A percentile compares a stretch with the other conserved stretches of the same genome.
phyloP scores from a whole-genome alignment of 108 stramenopile genomes.

The Skeletonema costatum region DNA sequence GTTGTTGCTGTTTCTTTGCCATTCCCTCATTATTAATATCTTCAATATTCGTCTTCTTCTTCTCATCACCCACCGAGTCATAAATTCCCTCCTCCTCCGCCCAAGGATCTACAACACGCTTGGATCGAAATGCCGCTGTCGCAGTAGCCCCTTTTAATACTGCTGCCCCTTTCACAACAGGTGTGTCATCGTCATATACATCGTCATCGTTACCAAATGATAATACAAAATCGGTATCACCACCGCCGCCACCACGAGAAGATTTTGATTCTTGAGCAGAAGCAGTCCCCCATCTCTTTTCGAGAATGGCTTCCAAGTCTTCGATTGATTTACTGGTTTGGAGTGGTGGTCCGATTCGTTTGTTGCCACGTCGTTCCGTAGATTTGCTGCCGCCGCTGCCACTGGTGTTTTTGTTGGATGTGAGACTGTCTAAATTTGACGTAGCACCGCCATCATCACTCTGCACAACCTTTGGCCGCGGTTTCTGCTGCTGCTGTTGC shows the following conservation, averaged over 20 bases:
- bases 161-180: neutral
- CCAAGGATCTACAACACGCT: constrained; percentile 60
- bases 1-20: neutral
- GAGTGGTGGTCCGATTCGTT: constrained; percentile 18
- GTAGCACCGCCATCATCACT: neutral
- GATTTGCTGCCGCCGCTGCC: no score
- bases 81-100: constrained; percentile 35
- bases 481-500: neutral
- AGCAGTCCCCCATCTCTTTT: constrained; percentile 67
- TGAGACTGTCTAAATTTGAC: neutral
- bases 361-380: neutral
- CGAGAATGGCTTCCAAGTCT: constrained; percentile 70
- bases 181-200: neutral
- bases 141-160: neutral
- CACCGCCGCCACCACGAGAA: constrained; percentile 30
- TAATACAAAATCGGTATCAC: constrained; percentile 24
- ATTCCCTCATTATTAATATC: neutral
- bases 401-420: neutral
- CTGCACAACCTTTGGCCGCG: neutral
- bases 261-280: constrained; percentile 3
- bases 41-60: neutral
- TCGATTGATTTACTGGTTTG: constrained; percentile 71
- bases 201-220: constrained; percentile 22
- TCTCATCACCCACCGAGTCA: neutral
- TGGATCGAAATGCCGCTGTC: constrained; percentile 8